These are phyloP conservation scores for Yamadazyma friedrichii DNA, from an alignment of 1,139 yeast genomes.

Conservation along the genomic window DNA sequence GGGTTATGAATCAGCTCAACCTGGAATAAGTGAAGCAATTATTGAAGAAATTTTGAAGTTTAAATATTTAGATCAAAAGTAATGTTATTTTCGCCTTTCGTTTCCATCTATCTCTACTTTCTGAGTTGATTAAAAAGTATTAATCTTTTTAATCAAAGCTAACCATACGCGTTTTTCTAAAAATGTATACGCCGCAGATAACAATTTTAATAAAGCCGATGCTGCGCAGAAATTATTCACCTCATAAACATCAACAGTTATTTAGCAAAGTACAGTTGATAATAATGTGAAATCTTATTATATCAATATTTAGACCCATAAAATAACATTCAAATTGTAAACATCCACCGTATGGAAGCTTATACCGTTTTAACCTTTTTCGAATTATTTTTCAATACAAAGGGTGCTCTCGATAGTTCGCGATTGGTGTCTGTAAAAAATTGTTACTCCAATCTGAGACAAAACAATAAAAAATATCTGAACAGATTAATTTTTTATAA, in stretches of 20 bases:
- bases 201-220: background rate
- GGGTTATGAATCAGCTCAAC: slow-evolving; percentile 50
- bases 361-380: too few relatives aligned
- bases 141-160: background rate
- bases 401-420: slow-evolving; percentile 4
- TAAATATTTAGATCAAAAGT: slow-evolving; percentile 16
- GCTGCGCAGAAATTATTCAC: background rate
- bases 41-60: slow-evolving; percentile 47
- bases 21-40: slow-evolving; percentile 66
- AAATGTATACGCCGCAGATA: too few relatives aligned
- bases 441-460: slow-evolving; percentile 1
- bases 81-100: background rate
- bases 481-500: too few relatives aligned
- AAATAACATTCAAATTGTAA: too few relatives aligned
- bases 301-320: too few relatives aligned
- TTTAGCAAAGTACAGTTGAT: too few relatives aligned
- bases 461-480: slow-evolving; percentile 3
- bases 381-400: background rate
- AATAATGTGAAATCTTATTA: too few relatives aligned
- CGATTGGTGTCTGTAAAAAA: slow-evolving; percentile 6
- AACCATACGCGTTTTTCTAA: background rate
- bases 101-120: too few relatives aligned
- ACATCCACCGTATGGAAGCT: too few relatives aligned
- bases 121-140: too few relatives aligned
- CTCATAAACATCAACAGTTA: background rate